Conservation (phyloP, 2,329 filamentous ascomycete genomes). For the Aspergillus novoparasiticus region DNA sequence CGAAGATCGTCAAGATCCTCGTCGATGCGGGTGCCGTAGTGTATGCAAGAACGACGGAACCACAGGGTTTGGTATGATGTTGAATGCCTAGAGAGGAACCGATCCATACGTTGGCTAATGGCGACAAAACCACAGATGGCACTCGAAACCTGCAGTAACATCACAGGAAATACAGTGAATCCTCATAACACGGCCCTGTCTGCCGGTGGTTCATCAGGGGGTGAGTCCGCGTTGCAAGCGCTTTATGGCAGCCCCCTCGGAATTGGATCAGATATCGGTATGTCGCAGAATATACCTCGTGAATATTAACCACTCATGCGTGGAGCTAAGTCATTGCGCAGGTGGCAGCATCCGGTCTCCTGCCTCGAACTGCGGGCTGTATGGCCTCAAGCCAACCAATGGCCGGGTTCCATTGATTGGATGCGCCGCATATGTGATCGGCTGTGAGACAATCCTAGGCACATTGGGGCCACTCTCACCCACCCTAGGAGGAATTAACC, state of each 20-base stretch:
- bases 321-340: neutral
- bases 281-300: neutral
- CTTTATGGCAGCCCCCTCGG: constrained; percentile 27
- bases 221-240: constrained; percentile 26
- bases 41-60: constrained; percentile 33
- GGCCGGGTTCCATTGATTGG: constrained; percentile 24
- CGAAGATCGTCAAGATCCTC: constrained; percentile 29
- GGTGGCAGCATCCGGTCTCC: constrained; percentile 29
- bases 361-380: constrained; percentile 28
- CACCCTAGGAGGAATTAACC: constrained; percentile 50
- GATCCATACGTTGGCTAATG: neutral
- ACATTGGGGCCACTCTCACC: constrained; percentile 57
- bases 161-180: constrained; percentile 31
- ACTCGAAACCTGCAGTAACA: constrained; percentile 33
- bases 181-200: constrained; percentile 27
- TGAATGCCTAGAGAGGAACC: neutral
- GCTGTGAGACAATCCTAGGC: constrained; percentile 12
- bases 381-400: constrained; percentile 26
- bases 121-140: constrained; percentile 22
- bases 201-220: constrained; percentile 26
- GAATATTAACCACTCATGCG: neutral
- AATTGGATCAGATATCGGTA: constrained; percentile 26
- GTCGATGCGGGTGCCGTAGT: constrained; percentile 33
- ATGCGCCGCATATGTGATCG: constrained; percentile 22
- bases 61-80: constrained; percentile 24